A percentile compares a stretch with the other conserved stretches of the same genome.
phyloP scores from a whole-genome alignment of 2,329 filamentous ascomycete species.

The Beauveria bassiana region DNA sequence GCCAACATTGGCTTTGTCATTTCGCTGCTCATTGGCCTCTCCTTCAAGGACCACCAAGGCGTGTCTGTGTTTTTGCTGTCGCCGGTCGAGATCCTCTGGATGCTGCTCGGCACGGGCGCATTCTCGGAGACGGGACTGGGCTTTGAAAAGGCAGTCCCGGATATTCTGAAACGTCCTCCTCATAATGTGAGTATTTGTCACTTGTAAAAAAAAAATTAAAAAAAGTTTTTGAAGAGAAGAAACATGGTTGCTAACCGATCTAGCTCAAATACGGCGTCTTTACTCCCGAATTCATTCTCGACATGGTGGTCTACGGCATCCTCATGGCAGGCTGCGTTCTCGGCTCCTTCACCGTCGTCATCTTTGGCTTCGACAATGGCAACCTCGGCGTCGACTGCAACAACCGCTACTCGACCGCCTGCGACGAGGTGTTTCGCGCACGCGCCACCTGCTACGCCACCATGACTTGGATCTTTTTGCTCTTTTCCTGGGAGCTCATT shows the following conservation, averaged over 20 bases:
- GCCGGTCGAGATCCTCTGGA: slow-evolving; percentile 66
- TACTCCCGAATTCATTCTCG: slow-evolving; percentile 53
- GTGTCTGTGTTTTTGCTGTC: slow-evolving; percentile 63
- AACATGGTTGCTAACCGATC: background rate
- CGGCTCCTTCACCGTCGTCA: slow-evolving; percentile 47
- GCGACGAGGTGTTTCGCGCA: slow-evolving; percentile 54
- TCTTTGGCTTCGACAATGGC: slow-evolving; percentile 48
- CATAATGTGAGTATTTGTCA: slow-evolving; percentile 37
- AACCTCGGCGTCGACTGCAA: slow-evolving; percentile 53
- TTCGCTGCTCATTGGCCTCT: slow-evolving; percentile 58
- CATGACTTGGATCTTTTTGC: slow-evolving; percentile 60
- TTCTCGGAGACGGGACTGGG: slow-evolving; percentile 67
- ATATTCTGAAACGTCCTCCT: slow-evolving; percentile 59
- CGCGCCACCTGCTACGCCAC: slow-evolving; percentile 59
- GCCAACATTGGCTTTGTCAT: slow-evolving; percentile 62
- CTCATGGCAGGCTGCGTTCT: slow-evolving; percentile 56
- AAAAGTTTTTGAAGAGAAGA: too few species aligned
- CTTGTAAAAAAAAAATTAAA: background rate
- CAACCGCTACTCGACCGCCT: slow-evolving; percentile 38
- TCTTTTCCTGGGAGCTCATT: slow-evolving; percentile 64
- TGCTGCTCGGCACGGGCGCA: slow-evolving; percentile 65
- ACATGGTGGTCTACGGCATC: slow-evolving; percentile 56
- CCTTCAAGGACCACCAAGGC: slow-evolving; percentile 56
- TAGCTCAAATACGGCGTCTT: slow-evolving; percentile 48
- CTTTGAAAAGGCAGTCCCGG: slow-evolving; percentile 58